Conservation (phyloP, 2,329 filamentous ascomycete genomes). For the Sporothrix dimorphospora region DNA sequence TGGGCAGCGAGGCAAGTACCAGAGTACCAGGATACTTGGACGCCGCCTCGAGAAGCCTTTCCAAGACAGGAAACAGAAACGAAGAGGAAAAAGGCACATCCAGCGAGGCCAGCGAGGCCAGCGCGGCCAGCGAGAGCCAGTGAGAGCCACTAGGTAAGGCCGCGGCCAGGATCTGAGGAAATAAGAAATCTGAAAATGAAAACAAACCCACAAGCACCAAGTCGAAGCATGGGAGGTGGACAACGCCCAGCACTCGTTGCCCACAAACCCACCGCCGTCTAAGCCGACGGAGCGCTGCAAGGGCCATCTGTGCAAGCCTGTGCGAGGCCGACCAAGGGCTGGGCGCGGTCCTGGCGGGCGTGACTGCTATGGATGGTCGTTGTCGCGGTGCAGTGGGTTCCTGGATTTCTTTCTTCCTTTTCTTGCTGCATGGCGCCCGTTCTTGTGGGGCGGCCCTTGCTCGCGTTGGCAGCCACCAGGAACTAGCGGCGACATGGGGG, state of each 20-base stretch:
- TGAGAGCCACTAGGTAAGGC: not conserved
- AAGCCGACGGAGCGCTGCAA: not conserved
- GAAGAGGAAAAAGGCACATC: not conserved
- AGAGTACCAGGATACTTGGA: not conserved
- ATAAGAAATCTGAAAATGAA: slow-evolving; percentile 1
- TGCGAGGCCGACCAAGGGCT: slow-evolving; percentile 6
- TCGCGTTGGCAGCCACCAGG: slow-evolving; percentile 22
- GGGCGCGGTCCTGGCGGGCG: not conserved
- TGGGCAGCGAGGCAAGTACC: not conserved
- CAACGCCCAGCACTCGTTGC: not conserved
- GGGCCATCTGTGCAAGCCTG: not conserved
- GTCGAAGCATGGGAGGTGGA: not conserved
- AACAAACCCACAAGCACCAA: not conserved
- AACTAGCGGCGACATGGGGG: slow-evolving; percentile 17
- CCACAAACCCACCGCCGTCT: not conserved
- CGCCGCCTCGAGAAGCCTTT: slow-evolving; percentile 3
- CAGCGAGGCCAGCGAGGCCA: not conserved
- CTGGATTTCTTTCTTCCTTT: not conserved
- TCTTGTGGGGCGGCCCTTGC: slow-evolving; percentile 25
- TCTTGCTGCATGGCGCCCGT: slow-evolving; percentile 14
- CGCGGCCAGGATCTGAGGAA: slow-evolving; percentile 13
- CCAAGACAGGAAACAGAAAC: slow-evolving; percentile 9
- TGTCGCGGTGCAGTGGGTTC: slow-evolving; percentile 1
- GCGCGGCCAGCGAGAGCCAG: not conserved
- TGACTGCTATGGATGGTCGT: slow-evolving; percentile 3